These are phyloP conservation scores for Phialophora tarda DNA, from an alignment of 2,329 filamentous ascomycete genomes.

Conservation along the genomic window DNA sequence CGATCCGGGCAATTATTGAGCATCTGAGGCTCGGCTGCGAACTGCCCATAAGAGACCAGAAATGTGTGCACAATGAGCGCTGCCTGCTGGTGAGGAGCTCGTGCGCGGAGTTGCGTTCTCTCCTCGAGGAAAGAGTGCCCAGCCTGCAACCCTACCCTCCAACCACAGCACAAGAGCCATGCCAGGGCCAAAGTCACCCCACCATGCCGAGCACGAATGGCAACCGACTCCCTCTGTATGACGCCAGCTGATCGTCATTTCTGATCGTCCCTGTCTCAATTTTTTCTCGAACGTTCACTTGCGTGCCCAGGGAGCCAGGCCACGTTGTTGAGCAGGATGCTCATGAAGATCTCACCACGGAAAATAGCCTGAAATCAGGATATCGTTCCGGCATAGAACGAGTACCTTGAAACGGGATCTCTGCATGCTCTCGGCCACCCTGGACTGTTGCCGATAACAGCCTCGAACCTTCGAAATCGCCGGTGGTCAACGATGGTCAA, in stretches of 20 bases:
- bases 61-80: background rate
- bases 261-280: slow-evolving; percentile 12
- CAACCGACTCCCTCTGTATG: slow-evolving; percentile 1
- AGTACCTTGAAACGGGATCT: background rate
- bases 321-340: slow-evolving; percentile 14
- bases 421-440: background rate
- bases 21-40: background rate
- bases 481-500: background rate
- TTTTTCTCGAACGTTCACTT: slow-evolving; percentile 17
- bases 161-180: background rate
- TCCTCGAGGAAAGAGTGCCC: background rate
- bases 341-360: slow-evolving; percentile 13
- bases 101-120: background rate
- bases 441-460: background rate
- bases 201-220: background rate
- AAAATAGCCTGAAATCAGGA: slow-evolving; percentile 19
- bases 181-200: background rate
- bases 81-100: background rate
- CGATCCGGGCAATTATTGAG: slow-evolving; percentile 1
- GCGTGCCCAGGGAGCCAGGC: slow-evolving; percentile 9
- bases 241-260: slow-evolving; percentile 27
- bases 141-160: background rate
- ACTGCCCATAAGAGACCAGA: background rate
- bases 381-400: background rate
- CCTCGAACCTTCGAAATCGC: background rate